A percentile compares a stretch with the other conserved stretches of the same genome.
These are phyloP conservation scores for Ilyonectria mors-panacis DNA, from an alignment of 2,329 filamentous ascomycete species.

Conservation along the genomic window DNA sequence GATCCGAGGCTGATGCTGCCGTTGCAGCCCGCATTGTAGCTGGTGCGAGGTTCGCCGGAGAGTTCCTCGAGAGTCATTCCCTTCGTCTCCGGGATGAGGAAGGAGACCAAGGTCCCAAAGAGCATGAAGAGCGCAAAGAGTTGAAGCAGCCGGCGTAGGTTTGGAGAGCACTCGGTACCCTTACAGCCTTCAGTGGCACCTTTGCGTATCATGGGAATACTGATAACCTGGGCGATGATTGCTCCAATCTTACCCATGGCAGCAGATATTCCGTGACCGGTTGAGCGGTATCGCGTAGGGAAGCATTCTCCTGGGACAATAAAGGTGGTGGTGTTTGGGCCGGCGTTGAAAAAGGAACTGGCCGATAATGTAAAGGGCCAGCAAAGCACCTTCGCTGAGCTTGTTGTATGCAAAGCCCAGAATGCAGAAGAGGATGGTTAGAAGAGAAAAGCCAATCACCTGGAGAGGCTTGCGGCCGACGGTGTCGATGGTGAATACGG, in stretches of 20 bases:
- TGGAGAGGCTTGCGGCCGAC: conserved; percentile 85
- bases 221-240: conserved; percentile 77
- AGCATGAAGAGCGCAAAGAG: conserved; percentile 89
- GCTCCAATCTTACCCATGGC: conserved; percentile 78
- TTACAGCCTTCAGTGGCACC: conserved; percentile 66
- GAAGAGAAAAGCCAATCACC: conserved; percentile 71
- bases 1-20: conserved; percentile 61
- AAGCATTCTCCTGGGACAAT: conserved; percentile 76
- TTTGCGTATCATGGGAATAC: conserved; percentile 72
- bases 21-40: conserved; percentile 66
- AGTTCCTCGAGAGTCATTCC: conserved; percentile 80
- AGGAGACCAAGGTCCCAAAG: conserved; percentile 75
- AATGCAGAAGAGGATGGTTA: conserved; percentile 74
- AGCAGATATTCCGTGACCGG: conserved; percentile 76
- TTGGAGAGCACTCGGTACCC: conserved; percentile 66
- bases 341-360: conserved; percentile 79
- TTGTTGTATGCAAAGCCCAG: conserved; percentile 73
- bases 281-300: conserved; percentile 74
- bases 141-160: conserved; percentile 81
- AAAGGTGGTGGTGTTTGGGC: conserved; percentile 77
- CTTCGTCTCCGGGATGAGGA: conserved; percentile 85
- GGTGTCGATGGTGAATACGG: conserved; percentile 80
- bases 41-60: conserved; percentile 76
- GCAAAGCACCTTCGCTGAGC: conserved; percentile 63
- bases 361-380: conserved; percentile 74